These are phyloP conservation scores for Globisporangium takayamanum DNA, from an alignment of 352 stramenopile species.

Conservation along the genomic window DNA sequence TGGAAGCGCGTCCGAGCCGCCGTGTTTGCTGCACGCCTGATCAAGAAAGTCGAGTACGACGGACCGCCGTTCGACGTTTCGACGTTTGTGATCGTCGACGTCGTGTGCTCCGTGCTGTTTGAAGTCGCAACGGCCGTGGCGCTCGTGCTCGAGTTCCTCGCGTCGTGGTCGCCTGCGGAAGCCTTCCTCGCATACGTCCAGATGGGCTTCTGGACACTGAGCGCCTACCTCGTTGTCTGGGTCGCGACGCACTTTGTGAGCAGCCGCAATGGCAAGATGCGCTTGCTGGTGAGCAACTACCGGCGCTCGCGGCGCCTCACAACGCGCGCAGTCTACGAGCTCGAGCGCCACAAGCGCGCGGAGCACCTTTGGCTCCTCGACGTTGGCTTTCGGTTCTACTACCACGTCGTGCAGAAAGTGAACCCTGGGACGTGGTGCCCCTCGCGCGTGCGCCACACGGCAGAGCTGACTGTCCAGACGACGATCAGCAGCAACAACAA, in stretches of 20 bases:
- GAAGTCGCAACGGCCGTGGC: constrained; percentile 41
- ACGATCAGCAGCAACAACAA: not conserved
- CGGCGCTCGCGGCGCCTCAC: constrained; percentile 47
- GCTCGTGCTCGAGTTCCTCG: constrained; percentile 44
- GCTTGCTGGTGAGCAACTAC: constrained; percentile 67
- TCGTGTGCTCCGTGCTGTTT: constrained; percentile 67
- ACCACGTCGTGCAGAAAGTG: constrained; percentile 40
- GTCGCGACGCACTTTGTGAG: constrained; percentile 74
- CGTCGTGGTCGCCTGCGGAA: constrained; percentile 44
- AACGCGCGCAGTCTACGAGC: constrained; percentile 32
- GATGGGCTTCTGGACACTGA: constrained; percentile 54
- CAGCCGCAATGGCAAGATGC: constrained; percentile 71
- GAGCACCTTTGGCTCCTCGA: constrained; percentile 67
- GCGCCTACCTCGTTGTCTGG: constrained; percentile 59
- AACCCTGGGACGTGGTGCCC: constrained; percentile 24
- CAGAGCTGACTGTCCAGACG: not conserved
- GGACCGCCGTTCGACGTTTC: constrained; percentile 40
- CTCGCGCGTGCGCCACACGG: not conserved
- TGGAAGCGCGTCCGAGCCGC: constrained; percentile 50
- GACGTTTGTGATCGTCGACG: constrained; percentile 71
- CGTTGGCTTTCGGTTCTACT: constrained; percentile 67
- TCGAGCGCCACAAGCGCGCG: constrained; percentile 53
- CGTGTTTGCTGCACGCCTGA: constrained; percentile 52
- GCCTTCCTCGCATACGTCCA: constrained; percentile 67
- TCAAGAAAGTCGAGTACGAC: constrained; percentile 49